These are phyloP conservation scores for Cichorium intybus DNA, from an alignment of 140 eudicot genomes.

Conservation along the genomic window DNA sequence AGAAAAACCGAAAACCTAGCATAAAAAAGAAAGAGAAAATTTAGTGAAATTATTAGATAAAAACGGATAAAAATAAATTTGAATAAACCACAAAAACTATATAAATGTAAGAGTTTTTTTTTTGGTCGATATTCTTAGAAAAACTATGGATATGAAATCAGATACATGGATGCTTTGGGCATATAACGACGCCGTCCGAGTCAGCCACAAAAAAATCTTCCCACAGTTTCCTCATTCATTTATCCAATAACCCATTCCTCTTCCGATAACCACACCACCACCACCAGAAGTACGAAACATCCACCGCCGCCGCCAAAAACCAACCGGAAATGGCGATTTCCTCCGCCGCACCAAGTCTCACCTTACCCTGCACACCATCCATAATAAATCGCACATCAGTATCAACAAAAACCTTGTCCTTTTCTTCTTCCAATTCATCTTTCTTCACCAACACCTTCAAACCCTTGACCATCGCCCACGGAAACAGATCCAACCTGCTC, in stretches of 20 bases:
- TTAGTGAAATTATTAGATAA: too few relatives aligned
- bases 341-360: conserved; percentile 22
- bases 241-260: neutral
- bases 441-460: conserved; percentile 39
- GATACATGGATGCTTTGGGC: neutral
- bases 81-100: too few relatives aligned
- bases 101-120: too few relatives aligned
- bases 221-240: neutral
- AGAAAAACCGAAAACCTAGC: too few relatives aligned
- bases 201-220: conserved; percentile 3
- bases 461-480: conserved; percentile 24
- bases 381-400: conserved; percentile 8
- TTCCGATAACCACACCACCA: conserved; percentile 2
- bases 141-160: neutral
- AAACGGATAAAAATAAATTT: too few relatives aligned
- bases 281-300: neutral
- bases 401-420: conserved; percentile 13
- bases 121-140: too few relatives aligned
- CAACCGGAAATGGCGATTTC: conserved; percentile 27
- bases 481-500: conserved; percentile 17
- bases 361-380: conserved; percentile 4
- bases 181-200: neutral
- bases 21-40: too few relatives aligned
- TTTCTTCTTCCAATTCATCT: conserved; percentile 48
- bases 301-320: conserved; percentile 8